Base-by-base conservation (phyloP, 768 basidiomycete genomes). In the Auricularia auricula-judae region DNA sequence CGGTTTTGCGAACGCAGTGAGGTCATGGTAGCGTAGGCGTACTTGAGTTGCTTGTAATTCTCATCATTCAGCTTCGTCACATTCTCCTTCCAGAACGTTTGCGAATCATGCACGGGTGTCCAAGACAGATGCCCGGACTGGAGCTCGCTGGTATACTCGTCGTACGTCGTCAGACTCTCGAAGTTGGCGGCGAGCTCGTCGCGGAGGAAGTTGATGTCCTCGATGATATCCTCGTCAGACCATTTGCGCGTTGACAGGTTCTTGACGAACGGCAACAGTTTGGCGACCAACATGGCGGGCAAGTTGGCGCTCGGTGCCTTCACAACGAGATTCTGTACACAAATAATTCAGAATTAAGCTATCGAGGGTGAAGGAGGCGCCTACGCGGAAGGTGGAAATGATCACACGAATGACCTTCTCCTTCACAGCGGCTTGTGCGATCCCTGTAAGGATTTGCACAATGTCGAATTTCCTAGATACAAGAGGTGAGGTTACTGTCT, bases 11-110 rank as follows among this genome's bases (percentile, higher is more conserved):
- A 34, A 29, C 34, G 35, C 33, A 16, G 23, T 29, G 29, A 29
- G 29, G 29, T 29, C 44, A 1, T 44, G 23, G 33, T 56, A 34
- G 10, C 3, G 33, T 4, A n/a, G 3, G 68, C 78, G 60, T 66
- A 94, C 96, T 89, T 94, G 65, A 98, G 80, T 65, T 91, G 88
- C 70, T 88, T 85, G 68, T 87, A 82, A 71, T 93, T 88, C 63
- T 83, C 85, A 66, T 98, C 94, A 68, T 93, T 91, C 53, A 98
- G 76, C 72, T 85, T 92, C 5, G 79, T 76, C 3, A 90, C 94
- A 71, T 98, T 98, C 78, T 95, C 93, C 71, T 89, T 91, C 97
- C 97, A 99, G 78, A 99, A 99, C 42, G 93, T 86, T 66, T 98
- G 96, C 1, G 91, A 95, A 72, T 94, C 91, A 71, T 99, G 97